Evolutionary conservation across 2,329 filamentous ascomycete species (phyloP), one percentile per base, ranked within the genome.

Genomic region (Graphilbum ipis-grandicollis): DNA sequence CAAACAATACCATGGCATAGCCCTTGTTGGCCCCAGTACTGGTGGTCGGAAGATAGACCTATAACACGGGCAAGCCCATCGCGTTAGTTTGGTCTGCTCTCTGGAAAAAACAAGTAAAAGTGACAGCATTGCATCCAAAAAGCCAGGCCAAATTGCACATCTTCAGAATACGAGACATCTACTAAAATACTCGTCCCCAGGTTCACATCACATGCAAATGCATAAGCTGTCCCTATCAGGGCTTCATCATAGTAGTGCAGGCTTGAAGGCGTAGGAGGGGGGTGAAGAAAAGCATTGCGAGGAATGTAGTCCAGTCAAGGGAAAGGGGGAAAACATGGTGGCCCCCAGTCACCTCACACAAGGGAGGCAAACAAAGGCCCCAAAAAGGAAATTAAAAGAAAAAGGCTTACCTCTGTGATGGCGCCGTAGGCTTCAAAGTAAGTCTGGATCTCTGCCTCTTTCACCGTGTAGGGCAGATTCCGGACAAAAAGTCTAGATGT

Each of bases 211-310:
- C 66, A 66, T 84, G 81, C 83, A 62, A 56, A 50, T 66, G 80
- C 80, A 88, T 94, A 81, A 85, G 88, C 75, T 96, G 90, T 96
- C 90, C 90, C 90, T 96, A 96, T 96, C 90, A 80, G 80, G 72
- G 73, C 64, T 83, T 96, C 88, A 96, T 96, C 90, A 88, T 71
- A 4, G 15, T 8, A 46, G 44, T 34, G 22, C 19, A 33, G 19
- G 32, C 18, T 18, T n/a, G 36, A 32, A 47, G 31, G 19, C 18
- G 10, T 9, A 14, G 19, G n/a, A 15, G 17, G 9, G 22, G 9
- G 9, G 29, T 15, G 34, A 23, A 23, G n/a, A 25, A 29, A 36
- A 23, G 33, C 23, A 25, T 12, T 12, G 23, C 8, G 8, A 25
- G 23, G 23, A 25, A 25, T 25, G 23, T 25, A 12, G 26, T n/a